Evolutionary conservation across 2,329 filamentous ascomycete species (phyloP), one percentile per base, ranked within the genome.

Genomic region (Pseudogymnoascus sp.): DNA sequence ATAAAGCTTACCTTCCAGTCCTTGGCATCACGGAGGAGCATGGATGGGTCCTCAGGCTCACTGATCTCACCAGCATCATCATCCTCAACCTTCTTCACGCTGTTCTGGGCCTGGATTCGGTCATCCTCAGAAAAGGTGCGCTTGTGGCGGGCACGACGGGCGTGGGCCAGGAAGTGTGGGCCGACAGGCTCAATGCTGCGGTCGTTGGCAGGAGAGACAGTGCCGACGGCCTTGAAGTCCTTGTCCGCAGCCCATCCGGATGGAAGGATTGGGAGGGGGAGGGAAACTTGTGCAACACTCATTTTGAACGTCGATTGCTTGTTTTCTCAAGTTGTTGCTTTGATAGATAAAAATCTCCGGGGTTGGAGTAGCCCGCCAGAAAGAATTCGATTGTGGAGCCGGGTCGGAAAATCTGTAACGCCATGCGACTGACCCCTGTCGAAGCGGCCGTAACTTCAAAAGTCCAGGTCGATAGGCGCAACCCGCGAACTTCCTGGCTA

Each of bases 61-160:
- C 91, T 95, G 76, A 96, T 91, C 65, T 97, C 92, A 72, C 89
- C 90, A 66, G 88, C 87, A 63, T 97, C 91, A 62, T 91, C 90
- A 67, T 94, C 90, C 77, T 97, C 93, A 62, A 95, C 86, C 78
- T 96, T 97, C 86, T 95, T 96, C 73, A 92, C 92, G 69, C 88
- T 92, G 77, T 95, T 87, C 77, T 95, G 90, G 58, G 94, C 94
- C 80, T 97, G 91, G 74, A 99, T 95, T 68, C 92, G 90, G 76
- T 99, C 94, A 78, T 99, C 94, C 79, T 99, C 93, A 72, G 91
- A 96, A 79, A 99, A 99, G 60, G 94, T 99, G 73, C 94, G 92
- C 82, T 96, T 91, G 79, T 97, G 92, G 67, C 92, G 89, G 78
- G 92, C 91, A 78, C 94, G 90, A 74, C 94, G 92, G 71, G 94